phyloP scores from a whole-genome alignment of 768 basidiomycete genomes.

The Agrocybe pediades region DNA sequence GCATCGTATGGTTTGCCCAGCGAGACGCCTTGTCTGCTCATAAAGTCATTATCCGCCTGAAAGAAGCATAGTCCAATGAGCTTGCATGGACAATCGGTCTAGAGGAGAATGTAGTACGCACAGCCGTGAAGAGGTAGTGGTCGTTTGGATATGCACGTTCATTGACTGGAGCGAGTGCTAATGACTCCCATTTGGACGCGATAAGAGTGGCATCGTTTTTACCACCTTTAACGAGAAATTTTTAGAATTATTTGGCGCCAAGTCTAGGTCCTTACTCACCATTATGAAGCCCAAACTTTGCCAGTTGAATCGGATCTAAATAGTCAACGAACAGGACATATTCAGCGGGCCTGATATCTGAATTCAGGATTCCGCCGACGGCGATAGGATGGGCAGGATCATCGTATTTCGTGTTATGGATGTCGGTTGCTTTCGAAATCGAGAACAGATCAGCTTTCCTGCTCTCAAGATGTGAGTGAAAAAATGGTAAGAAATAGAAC shows the following conservation, averaged over 20 bases:
- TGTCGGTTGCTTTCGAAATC: constrained; percentile 60
- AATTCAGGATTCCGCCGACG: constrained; percentile 45
- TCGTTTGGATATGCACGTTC: constrained; percentile 58
- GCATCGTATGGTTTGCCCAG: constrained; percentile 53
- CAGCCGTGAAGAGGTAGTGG: constrained; percentile 66
- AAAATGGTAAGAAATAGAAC: neutral
- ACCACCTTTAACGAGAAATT: constrained; percentile 31
- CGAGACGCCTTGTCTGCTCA: constrained; percentile 54
- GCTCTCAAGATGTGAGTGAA: no score
- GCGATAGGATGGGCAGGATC: constrained; percentile 53
- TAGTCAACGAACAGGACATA: constrained; percentile 60
- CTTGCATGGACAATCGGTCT: neutral
- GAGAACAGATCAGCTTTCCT: constrained; percentile 65
- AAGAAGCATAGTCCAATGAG: no score
- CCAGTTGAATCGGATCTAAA: constrained; percentile 53
- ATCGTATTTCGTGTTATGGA: constrained; percentile 58
- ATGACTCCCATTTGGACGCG: constrained; percentile 67
- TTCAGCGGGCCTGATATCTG: constrained; percentile 48
- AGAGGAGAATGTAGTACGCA: constrained; percentile 27
- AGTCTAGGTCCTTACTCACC: constrained; percentile 32
- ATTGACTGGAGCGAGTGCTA: constrained; percentile 55
- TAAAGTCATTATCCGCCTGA: constrained; percentile 66
- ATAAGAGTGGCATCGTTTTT: constrained; percentile 54
- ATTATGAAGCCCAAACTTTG: constrained; percentile 64
- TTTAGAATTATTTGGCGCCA: neutral